A percentile compares a stretch with the other conserved stretches of the same genome.
Conservation (phyloP, 106 monocot species). For the Allium sativum region DNA sequence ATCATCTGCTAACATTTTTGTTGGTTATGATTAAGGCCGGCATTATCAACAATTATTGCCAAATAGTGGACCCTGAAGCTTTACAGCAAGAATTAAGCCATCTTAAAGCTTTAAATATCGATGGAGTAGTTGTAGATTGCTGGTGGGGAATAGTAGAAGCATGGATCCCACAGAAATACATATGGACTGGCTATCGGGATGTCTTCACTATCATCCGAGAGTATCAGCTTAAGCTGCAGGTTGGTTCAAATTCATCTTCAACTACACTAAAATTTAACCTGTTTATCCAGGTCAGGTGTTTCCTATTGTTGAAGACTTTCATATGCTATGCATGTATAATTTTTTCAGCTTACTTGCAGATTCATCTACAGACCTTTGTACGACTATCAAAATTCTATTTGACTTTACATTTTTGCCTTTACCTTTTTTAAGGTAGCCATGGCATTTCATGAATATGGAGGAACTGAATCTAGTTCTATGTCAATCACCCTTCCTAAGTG, state of each 20-base stretch:
- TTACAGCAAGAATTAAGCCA: conserved; percentile 61
- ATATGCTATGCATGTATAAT: too few species aligned
- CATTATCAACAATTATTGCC: conserved; percentile 74
- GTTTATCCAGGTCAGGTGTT: too few species aligned
- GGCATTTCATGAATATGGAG: conserved; percentile 72
- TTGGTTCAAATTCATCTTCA: conserved; percentile 4
- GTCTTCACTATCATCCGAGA: conserved; percentile 70
- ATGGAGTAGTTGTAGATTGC: conserved; percentile 83
- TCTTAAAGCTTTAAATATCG: conserved; percentile 65
- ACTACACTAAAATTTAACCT: too few species aligned
- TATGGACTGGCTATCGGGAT: conserved; percentile 90
- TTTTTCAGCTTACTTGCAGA: too few species aligned
- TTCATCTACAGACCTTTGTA: too few species aligned
- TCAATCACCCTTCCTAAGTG: conserved; percentile 84
- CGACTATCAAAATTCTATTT: too few species aligned
- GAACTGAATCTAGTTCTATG: conserved; percentile 48
- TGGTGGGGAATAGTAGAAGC: conserved; percentile 99
- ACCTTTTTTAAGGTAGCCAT: conserved; percentile 52
- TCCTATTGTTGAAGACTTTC: too few species aligned
- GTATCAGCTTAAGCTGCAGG: conserved; percentile 83
- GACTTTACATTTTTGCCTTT: background rate
- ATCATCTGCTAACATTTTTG: conserved; percentile 2
- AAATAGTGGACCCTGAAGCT: conserved; percentile 69
- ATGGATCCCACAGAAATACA: conserved; percentile 83
- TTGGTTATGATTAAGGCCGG: conserved; percentile 33